phyloP scores from a whole-genome alignment of 2,329 filamentous ascomycete genomes.

The Calonectria naviculata region DNA sequence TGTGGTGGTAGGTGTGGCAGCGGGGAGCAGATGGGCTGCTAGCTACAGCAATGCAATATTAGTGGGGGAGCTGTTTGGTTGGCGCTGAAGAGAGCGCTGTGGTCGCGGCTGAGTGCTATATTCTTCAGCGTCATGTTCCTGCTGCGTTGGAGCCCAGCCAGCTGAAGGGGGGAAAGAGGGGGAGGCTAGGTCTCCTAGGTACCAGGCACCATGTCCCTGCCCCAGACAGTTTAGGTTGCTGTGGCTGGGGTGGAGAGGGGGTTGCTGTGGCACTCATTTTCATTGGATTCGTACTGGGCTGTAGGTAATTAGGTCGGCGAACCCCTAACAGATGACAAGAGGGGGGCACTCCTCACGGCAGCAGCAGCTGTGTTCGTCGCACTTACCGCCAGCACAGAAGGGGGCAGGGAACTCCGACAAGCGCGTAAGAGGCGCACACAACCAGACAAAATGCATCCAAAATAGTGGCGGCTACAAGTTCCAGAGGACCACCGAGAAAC shows the following conservation, averaged over 20 bases:
- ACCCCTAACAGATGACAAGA: constrained; percentile 9
- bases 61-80: constrained; percentile 6
- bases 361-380: constrained; percentile 4
- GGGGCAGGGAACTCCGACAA: constrained; percentile 12
- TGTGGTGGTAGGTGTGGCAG: constrained; percentile 7
- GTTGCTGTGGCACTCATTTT: constrained; percentile 12
- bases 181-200: background rate
- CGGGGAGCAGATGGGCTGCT: constrained; percentile 2
- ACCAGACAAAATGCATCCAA: background rate
- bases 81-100: background rate
- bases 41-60: background rate
- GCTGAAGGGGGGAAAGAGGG: background rate
- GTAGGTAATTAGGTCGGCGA: background rate
- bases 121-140: background rate
- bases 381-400: constrained; percentile 1
- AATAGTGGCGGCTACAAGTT: background rate
- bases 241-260: constrained; percentile 23
- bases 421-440: constrained; percentile 19
- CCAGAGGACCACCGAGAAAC: background rate
- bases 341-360: background rate
- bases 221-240: constrained; percentile 13
- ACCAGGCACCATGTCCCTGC: constrained; percentile 5
- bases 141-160: constrained; percentile 6
- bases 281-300: constrained; percentile 10
- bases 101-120: background rate